Evolutionary conservation across 306 rosid species (phyloP), one percentile per base, ranked within the genome.

Genomic region (Malus domestica): DNA sequence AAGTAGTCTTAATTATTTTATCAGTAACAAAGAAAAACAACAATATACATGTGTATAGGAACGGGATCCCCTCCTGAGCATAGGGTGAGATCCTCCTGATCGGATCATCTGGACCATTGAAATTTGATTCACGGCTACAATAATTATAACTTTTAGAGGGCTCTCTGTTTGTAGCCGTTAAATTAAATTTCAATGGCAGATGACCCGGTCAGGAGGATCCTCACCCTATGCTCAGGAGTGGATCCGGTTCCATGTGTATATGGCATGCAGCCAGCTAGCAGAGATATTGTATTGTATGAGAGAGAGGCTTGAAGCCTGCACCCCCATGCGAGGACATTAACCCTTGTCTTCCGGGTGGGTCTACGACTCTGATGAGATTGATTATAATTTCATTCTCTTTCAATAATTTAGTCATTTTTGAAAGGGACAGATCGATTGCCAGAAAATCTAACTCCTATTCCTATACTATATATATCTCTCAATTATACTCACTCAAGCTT

Each of bases 301-400:
- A 8, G 81, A 63, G 78, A 77, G 85, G 78, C 77, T 81, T 62
- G 88, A 76, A 80, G 74, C 59, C 85, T 90, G 98, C 87, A 77
- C 86, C 95, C 96, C 78, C 84, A n/a, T 29, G 67, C 11, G 86
- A 82, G 81, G 93, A 93, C 97, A 93, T 74, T 71, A 84, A 83
- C 88, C 96, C 98, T 84, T 84, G 93, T 90, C 95, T 86, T 83
- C 76, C 83, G 95, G 96, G 90, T 84, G 91, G 96, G 90, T 81
- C 70, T 35, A 9, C 42, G 42, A 35, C 9, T 76, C 73, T 52
- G 63, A 76, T 80, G 45, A 38, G 10, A 25, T 19, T 80, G 20
- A 25, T 38, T 68, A 33, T 71, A 73, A 79, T 80, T 78, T 85
- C 88, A 23, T 75, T 79, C 84, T 86, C 83, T 68, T 72, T 54